Evolutionary conservation across 2,329 filamentous ascomycete genomes (phyloP), one percentile per base, ranked within the genome.

Genomic region (Elsinoe necatrix): DNA sequence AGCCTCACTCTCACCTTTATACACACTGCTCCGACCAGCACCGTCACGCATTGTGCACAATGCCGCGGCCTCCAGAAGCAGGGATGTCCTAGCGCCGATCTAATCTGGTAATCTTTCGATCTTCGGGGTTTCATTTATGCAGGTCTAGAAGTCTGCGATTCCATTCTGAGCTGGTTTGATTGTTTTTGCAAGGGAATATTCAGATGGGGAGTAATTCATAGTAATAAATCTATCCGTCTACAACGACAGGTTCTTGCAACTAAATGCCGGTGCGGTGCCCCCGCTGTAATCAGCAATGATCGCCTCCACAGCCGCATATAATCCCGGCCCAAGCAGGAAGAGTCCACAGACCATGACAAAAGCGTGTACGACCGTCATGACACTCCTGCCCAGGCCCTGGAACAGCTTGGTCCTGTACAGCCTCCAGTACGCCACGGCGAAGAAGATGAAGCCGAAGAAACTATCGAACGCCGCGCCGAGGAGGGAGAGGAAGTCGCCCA

Each of bases 281-380:
- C 72, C 71, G 1, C 72, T 67, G 57, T 79, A 79, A 66, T 79
- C 77, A 3, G 68, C 70, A 56, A 78, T 77, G 54, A 79, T 79
- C 9, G 77, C 76, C 65, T 78, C 67, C 3, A 77, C 72, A 12
- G 77, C 77, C 29, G 76, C 75, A 63, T 79, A 79, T n/a, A 79
- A 61, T 0, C 77, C 77, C 0, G 76, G 77, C 3, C 77, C 77
- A 14, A 79, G 66, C 59, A 79, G 60, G 62, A 80, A 79, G 60
- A 80, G 61, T 0, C 77, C 77, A 39, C 66, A 66, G 3, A 67
- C 9, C 71, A 79, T 68, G 11, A 79, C 67, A 56, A 79, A 68
- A 1, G 72, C 59, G 63, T 79, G 75, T 5, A 76, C 63, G 11
- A 75, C 59, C 2, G 73, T 75, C 72, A 75, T 72, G 4, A 73